phyloP scores from a whole-genome alignment of 768 basidiomycete genomes.

The Mycena rebaudengoi region DNA sequence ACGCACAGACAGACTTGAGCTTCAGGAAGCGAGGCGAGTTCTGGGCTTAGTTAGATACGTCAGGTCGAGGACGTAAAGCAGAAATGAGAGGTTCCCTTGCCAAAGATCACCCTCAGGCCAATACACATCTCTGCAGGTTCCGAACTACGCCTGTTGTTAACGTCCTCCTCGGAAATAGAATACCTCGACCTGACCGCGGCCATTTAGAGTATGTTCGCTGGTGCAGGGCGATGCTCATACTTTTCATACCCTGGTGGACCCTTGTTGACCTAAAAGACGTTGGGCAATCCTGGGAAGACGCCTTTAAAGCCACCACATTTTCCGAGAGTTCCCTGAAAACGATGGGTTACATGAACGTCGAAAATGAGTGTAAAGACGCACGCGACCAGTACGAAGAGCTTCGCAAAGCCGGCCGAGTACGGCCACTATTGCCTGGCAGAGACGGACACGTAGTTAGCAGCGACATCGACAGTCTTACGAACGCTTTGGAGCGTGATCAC shows the following conservation, averaged over 20 bases:
- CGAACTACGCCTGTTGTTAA: not conserved
- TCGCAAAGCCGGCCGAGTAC: not conserved
- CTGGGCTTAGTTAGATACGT: too few relatives aligned
- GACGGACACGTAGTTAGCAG: not conserved
- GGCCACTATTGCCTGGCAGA: not conserved
- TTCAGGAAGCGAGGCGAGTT: too few relatives aligned
- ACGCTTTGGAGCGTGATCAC: not conserved
- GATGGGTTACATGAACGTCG: not conserved
- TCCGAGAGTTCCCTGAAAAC: too few relatives aligned
- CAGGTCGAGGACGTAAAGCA: not conserved
- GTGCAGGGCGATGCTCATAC: not conserved
- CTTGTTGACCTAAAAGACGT: not conserved
- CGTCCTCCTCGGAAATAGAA: not conserved
- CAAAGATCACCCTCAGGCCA: not conserved
- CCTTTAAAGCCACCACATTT: not conserved
- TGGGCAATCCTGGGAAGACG: not conserved
- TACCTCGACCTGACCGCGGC: not conserved
- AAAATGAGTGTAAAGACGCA: slow-evolving; percentile 11
- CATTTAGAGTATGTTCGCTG: not conserved
- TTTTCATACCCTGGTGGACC: slow-evolving; percentile 1
- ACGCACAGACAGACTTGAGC: not conserved
- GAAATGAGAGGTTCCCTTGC: not conserved
- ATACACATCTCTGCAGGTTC: not conserved
- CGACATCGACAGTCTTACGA: not conserved
- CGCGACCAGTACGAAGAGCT: not conserved